Evolutionary conservation across 2,329 filamentous ascomycete genomes (phyloP).

Genomic region (Proliferodiscus dingleyae): DNA sequence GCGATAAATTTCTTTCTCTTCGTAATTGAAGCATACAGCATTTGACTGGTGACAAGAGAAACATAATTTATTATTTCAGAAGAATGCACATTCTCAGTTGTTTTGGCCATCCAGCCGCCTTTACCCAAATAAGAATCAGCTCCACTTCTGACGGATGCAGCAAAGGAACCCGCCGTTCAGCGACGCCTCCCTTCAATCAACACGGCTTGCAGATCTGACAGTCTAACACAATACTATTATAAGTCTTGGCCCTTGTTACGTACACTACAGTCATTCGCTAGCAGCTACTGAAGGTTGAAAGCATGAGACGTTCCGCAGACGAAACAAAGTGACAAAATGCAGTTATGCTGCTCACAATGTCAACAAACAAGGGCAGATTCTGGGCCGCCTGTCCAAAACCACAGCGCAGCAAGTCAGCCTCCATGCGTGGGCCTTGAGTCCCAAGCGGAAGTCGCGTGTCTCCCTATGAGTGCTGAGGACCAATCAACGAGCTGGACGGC

Average conservation of each 20-base stretch:
- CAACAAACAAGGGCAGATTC: background rate
- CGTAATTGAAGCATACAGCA: background rate
- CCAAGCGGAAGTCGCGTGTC: conserved; percentile 17
- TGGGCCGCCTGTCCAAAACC: background rate
- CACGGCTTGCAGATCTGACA: background rate
- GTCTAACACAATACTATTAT: background rate
- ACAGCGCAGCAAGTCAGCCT: conserved; percentile 12
- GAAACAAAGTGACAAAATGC: too few species aligned
- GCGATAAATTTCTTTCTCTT: too few species aligned
- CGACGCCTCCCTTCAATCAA: background rate
- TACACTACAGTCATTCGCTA: too few species aligned
- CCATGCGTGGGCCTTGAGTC: conserved; percentile 8
- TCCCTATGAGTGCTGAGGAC: conserved; percentile 1
- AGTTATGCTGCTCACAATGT: conserved; percentile 1
- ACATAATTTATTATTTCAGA: background rate
- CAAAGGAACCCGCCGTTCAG: background rate
- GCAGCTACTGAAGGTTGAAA: too few species aligned
- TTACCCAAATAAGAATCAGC: background rate
- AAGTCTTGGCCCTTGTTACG: background rate
- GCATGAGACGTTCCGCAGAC: too few species aligned
- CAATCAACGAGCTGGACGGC: conserved; percentile 15
- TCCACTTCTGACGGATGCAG: background rate
- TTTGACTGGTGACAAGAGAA: background rate
- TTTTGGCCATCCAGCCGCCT: background rate
- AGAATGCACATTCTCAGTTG: background rate